Conservation (phyloP, 169 alveolate genomes). For the Cryptosporidium viatorum region DNA sequence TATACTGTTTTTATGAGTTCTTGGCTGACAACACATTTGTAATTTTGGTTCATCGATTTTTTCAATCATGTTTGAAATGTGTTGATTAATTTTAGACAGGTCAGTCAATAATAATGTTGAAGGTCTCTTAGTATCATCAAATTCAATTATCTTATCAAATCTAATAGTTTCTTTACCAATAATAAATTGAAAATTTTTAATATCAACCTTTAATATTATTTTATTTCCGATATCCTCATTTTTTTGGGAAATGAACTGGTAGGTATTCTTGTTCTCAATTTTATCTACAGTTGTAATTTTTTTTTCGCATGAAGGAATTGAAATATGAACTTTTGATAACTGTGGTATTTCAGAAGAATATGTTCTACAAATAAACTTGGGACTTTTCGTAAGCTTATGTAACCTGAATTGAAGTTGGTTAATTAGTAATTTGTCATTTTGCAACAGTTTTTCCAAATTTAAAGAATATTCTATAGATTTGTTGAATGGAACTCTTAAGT, state of each 20-base stretch:
- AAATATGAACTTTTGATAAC: conserved; percentile 32
- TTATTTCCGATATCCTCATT: neutral
- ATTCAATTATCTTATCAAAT: conserved; percentile 53
- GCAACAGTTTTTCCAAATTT: conserved; percentile 30
- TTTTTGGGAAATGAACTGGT: neutral
- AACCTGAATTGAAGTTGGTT: conserved; percentile 55
- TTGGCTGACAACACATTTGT: neutral
- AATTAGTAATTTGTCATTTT: conserved; percentile 31
- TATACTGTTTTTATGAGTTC: conserved; percentile 2
- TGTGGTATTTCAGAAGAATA: conserved; percentile 53
- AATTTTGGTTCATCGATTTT: neutral
- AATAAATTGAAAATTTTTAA: neutral
- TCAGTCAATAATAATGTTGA: conserved; percentile 47
- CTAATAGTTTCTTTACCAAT: neutral
- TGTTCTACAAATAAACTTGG: conserved; percentile 56
- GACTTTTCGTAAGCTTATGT: conserved; percentile 43
- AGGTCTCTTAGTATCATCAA: conserved; percentile 70
- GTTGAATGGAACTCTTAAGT: conserved; percentile 41
- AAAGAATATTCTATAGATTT: conserved; percentile 38
- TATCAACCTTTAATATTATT: neutral
- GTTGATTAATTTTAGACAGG: conserved; percentile 5
- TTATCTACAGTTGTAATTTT: neutral
- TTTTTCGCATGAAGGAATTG: conserved; percentile 31
- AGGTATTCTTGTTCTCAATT: neutral
- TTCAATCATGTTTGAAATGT: conserved; percentile 23